These are phyloP conservation scores for Raphanus sativus DNA, from an alignment of 345 rosid genomes.

Conservation along the genomic window DNA sequence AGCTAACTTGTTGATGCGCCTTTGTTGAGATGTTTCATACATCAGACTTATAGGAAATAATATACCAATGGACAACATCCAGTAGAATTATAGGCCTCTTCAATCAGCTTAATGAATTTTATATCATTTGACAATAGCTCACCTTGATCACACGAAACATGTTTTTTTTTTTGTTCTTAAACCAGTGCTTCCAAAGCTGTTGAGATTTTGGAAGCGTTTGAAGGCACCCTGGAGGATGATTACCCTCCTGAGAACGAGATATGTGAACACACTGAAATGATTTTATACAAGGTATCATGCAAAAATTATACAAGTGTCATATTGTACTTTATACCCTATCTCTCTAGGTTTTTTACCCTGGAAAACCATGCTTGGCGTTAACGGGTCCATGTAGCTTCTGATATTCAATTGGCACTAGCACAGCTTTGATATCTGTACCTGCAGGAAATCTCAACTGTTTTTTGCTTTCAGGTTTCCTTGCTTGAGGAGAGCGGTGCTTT, in stretches of 20 bases:
- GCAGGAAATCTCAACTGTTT: constrained; percentile 2
- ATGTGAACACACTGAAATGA: constrained; percentile 97
- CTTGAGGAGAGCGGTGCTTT: constrained; percentile 74
- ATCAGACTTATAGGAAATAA: constrained; percentile 10
- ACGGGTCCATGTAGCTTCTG: not conserved
- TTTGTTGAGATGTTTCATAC: not conserved
- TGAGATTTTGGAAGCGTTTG: constrained; percentile 97
- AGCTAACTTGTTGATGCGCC: not conserved
- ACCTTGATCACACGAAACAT: not conserved
- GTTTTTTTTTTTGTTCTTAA: not conserved
- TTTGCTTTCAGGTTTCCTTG: constrained; percentile 65
- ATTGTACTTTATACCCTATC: not conserved
- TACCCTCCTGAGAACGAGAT: constrained; percentile 97
- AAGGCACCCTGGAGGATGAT: constrained; percentile 98
- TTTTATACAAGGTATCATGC: constrained; percentile 78
- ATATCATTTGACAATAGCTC: not conserved
- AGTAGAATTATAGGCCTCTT: not conserved
- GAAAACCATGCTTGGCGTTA: not conserved
- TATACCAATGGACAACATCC: constrained; percentile 6
- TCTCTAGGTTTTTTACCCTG: not conserved
- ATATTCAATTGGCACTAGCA: constrained; percentile 2
- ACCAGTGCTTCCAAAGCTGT: constrained; percentile 88
- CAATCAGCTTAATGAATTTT: not conserved
- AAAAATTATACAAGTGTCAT: constrained; percentile 9
- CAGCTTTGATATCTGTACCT: constrained; percentile 2